phyloP scores from a whole-genome alignment of 352 stramenopile genomes.

The Globisporangium ultimum region DNA sequence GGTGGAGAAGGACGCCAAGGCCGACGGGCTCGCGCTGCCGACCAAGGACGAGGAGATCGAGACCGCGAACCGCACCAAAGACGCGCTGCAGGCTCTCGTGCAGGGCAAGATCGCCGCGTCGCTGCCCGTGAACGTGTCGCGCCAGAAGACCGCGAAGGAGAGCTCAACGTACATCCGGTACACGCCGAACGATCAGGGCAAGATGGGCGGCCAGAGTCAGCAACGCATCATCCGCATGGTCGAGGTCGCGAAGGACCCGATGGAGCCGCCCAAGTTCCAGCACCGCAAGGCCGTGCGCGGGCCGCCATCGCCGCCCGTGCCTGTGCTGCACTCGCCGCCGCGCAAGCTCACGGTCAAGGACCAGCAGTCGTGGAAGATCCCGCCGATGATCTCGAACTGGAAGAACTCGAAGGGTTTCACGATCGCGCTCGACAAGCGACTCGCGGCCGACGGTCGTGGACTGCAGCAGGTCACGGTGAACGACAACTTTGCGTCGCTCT shows the following conservation, averaged over 20 bases:
- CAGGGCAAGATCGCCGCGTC: conserved; percentile 90
- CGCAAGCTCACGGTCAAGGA: conserved; percentile 92
- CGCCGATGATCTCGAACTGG: conserved; percentile 99
- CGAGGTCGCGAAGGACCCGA: conserved; percentile 97
- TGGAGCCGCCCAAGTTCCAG: conserved; percentile 99
- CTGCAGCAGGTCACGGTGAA: conserved; percentile 96
- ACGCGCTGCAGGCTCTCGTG: conserved; percentile 90
- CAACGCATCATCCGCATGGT: conserved; percentile 99
- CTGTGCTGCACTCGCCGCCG: conserved; percentile 90
- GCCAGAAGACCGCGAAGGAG: conserved; percentile 91
- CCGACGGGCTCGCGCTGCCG: conserved; percentile 32
- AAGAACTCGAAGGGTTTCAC: conserved; percentile 99
- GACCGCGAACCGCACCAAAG: conserved; percentile 62
- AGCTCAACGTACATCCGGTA: conserved; percentile 81
- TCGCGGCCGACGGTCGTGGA: conserved; percentile 96
- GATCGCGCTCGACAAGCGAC: conserved; percentile 98
- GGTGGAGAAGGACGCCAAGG: conserved; percentile 86
- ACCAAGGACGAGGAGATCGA: conserved; percentile 63
- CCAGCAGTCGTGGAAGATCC: conserved; percentile 98
- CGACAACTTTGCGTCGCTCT: conserved; percentile 98
- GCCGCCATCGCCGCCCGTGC: conserved; percentile 88
- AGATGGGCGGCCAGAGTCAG: conserved; percentile 49
- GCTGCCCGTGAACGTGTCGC: conserved; percentile 54
- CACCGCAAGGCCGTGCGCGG: conserved; percentile 96
- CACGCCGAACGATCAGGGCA: conserved; percentile 79